Percentiles rank a stretch among this genome's conserved stretches.
Conservation (phyloP, 208 protist genomes). For the Wallacemonas sp. region DNA sequence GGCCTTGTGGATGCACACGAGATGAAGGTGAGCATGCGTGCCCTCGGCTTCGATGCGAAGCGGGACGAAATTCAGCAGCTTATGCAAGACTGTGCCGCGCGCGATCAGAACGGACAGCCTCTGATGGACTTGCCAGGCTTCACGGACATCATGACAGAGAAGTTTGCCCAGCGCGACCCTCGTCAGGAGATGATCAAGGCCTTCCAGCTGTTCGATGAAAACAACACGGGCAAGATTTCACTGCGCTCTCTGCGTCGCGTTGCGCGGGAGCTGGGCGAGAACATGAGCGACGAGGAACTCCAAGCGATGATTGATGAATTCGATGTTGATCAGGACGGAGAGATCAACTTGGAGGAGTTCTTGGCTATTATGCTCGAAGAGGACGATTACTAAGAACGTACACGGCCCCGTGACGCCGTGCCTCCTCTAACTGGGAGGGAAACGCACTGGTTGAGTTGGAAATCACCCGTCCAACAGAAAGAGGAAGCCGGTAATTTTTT, state of each 20-base stretch:
- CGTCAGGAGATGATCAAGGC: constrained; percentile 95
- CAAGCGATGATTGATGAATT: constrained; percentile 98
- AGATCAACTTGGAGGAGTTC: constrained; percentile 96
- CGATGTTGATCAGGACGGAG: constrained; percentile 94
- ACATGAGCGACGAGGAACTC: constrained; percentile 96
- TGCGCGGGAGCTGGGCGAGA: constrained; percentile 94
- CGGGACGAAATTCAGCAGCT: constrained; percentile 92
- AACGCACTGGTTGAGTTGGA: not conserved
- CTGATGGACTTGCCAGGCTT: constrained; percentile 93
- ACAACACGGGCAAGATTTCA: constrained; percentile 94
- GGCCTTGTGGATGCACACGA: constrained; percentile 98
- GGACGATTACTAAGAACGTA: constrained; percentile 81
- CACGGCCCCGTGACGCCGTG: no score
- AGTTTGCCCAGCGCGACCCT: constrained; percentile 92
- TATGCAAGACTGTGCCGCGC: constrained; percentile 87
- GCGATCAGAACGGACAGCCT: constrained; percentile 77
- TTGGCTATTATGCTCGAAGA: constrained; percentile 95
- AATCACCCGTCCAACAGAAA: not conserved
- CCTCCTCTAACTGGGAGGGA: not conserved
- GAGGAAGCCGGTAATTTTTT: no score
- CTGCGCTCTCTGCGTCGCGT: constrained; percentile 93
- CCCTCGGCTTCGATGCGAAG: constrained; percentile 98
- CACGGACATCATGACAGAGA: constrained; percentile 92
- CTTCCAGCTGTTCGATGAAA: constrained; percentile 97
- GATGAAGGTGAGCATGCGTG: constrained; percentile 99